These are phyloP conservation scores for Aspergillus floridensis DNA, from an alignment of 2,329 filamentous ascomycete genomes.

Conservation along the genomic window DNA sequence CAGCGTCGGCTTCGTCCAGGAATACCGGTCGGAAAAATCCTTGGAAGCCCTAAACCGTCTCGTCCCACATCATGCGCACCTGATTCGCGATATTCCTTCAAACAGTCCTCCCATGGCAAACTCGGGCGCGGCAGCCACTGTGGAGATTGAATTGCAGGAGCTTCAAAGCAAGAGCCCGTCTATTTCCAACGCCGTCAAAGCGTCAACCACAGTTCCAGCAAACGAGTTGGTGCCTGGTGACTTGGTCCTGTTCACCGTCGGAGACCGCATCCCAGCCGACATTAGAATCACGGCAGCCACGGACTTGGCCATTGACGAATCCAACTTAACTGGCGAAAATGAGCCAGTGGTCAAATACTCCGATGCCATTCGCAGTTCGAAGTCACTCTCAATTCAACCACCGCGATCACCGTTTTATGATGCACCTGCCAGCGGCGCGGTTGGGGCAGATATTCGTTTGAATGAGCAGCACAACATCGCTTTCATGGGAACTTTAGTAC, in stretches of 20 bases:
- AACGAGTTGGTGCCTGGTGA: conserved; percentile 87
- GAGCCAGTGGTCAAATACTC: conserved; percentile 80
- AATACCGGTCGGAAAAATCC: conserved; percentile 96
- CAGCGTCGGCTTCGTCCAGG: conserved; percentile 91
- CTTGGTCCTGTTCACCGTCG: conserved; percentile 88
- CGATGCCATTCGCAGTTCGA: conserved; percentile 53
- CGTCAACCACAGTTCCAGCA: conserved; percentile 82
- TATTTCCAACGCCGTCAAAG: conserved; percentile 64
- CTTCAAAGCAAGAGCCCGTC: conserved; percentile 45
- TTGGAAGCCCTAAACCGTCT: conserved; percentile 91
- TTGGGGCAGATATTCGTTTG: conserved; percentile 63
- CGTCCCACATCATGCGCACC: conserved; percentile 90
- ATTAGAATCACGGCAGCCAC: conserved; percentile 88
- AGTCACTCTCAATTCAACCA: conserved; percentile 36
- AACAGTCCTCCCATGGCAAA: conserved; percentile 23
- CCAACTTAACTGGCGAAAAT: conserved; percentile 94
- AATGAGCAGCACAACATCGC: conserved; percentile 86
- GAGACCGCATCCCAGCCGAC: conserved; percentile 93
- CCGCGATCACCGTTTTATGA: conserved; percentile 58
- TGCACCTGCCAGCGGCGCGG: conserved; percentile 57
- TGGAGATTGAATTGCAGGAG: conserved; percentile 50
- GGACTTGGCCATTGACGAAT: conserved; percentile 91
- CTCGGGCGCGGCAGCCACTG: conserved; percentile 28
- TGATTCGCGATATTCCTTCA: conserved; percentile 64
- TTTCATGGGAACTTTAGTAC: conserved; percentile 96